Percentiles rank a stretch among this genome's conserved stretches.
Conservation (phyloP, 2,329 filamentous ascomycete genomes). For the Uncinocarpus reesii region DNA sequence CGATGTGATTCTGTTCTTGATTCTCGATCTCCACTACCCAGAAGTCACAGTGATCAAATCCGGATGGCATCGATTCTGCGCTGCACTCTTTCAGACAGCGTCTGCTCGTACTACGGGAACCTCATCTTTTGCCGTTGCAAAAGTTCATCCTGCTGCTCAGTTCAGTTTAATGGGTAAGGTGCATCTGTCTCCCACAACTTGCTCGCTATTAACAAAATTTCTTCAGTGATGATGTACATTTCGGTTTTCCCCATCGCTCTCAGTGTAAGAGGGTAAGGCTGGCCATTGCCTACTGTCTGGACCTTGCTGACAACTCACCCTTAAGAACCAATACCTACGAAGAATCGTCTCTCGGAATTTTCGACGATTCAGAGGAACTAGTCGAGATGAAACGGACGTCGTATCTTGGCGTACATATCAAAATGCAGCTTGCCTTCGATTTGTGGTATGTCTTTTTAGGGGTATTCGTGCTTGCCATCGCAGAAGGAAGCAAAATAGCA, state of each 20-base stretch:
- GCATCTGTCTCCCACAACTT: not conserved
- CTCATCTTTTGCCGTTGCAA: conserved; percentile 42
- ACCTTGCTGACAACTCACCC: not conserved
- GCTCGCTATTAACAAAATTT: conserved; percentile 21
- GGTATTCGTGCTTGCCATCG: conserved; percentile 40
- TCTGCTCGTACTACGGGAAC: conserved; percentile 43
- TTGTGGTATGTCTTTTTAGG: conserved; percentile 55
- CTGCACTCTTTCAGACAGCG: conserved; percentile 46
- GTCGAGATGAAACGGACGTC: conserved; percentile 25
- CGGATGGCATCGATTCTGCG: conserved; percentile 18
- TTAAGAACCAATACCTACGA: conserved; percentile 55
- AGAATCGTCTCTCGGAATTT: conserved; percentile 52
- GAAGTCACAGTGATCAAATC: conserved; percentile 29
- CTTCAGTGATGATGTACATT: conserved; percentile 96
- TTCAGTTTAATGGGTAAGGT: conserved; percentile 43
- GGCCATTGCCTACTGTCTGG: not conserved
- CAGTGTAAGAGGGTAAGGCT: conserved; percentile 54
- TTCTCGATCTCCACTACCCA: conserved; percentile 44
- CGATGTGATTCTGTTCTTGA: conserved; percentile 47
- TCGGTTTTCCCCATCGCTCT: conserved; percentile 93
- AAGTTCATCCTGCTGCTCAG: conserved; percentile 46
- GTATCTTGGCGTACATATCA: conserved; percentile 47
- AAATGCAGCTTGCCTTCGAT: conserved; percentile 55
- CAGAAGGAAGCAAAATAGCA: conserved; percentile 38
- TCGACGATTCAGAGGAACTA: conserved; percentile 24